A percentile compares a stretch with the other conserved stretches of the same genome.
Evolutionary conservation across 2,329 filamentous ascomycete genomes (phyloP).

Genomic region (Xylaria sp.): DNA sequence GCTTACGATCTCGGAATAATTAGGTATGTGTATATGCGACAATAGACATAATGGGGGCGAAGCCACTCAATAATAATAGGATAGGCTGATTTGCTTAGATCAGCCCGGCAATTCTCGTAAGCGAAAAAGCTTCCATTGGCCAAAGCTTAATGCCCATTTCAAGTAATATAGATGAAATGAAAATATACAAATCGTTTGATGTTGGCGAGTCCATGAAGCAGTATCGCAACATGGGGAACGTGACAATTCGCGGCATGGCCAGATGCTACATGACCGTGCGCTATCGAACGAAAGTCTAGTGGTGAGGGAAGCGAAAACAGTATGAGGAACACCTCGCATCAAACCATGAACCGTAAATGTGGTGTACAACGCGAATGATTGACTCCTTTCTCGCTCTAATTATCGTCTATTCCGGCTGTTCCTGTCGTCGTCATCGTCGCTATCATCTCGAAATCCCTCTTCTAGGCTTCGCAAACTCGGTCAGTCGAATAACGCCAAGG

Average conservation of each 20-base stretch:
- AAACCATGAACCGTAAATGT: conserved; percentile 7
- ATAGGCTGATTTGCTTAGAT: too few species aligned
- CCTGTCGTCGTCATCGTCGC: conserved; percentile 72
- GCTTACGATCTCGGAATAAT: too few species aligned
- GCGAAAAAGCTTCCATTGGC: too few species aligned
- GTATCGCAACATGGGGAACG: not conserved
- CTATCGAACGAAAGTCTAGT: not conserved
- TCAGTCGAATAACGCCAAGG: conserved; percentile 38
- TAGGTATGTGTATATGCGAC: too few species aligned
- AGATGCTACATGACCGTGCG: not conserved
- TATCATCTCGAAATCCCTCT: conserved; percentile 79
- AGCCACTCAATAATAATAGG: too few species aligned
- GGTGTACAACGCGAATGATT: conserved; percentile 20
- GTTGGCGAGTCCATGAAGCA: not conserved
- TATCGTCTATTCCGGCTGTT: conserved; percentile 37
- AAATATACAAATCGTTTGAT: not conserved
- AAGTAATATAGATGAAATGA: not conserved
- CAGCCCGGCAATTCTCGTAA: too few species aligned
- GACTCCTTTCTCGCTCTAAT: conserved; percentile 26
- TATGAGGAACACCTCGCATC: not conserved
- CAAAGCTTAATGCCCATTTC: too few species aligned
- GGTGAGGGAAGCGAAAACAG: not conserved
- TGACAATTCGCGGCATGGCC: not conserved
- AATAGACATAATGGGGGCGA: too few species aligned
- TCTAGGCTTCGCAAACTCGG: conserved; percentile 63